Base-by-base conservation (phyloP, 2,329 filamentous ascomycete species). In the Hirsutella thompsonii region DNA sequence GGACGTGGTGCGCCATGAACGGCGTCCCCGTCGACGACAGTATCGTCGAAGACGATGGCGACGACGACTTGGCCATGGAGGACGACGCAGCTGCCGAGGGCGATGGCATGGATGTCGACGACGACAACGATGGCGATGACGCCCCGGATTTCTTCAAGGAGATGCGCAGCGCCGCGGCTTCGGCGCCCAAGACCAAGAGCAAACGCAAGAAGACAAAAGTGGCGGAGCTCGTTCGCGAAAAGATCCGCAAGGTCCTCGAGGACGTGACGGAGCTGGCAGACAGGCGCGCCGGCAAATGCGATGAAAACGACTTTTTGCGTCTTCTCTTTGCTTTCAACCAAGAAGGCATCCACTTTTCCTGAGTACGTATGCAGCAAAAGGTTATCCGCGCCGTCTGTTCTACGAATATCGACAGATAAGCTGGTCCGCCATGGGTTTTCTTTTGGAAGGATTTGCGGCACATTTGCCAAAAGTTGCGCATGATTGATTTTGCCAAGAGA, bases 271-370 rank as follows among this genome's bases (percentile, higher is more conserved):
- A 79, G 37, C 68, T 96, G 41, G 81, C 80, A 3, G 86, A 94
- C 45, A 86, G 83, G 65, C 72, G 90, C 48, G 76, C 89, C 10
- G 74, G 86, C 46, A 81, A 92, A 68, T 93, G 88, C 55, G 88
- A 95, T 55, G 87, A 96, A 64, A 89, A 83, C 40, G 89, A 94
- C 53, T 96, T 95, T 56, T 63, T 98, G 57, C 81, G 80, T 51
- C 61, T 95, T 48, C 63, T 94, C 32, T 72, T 69, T 50, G 82
- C 83, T 2, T 94, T 95, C 61, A 94, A 95, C 58, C 77, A 86
- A 49, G 86, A 94, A 58, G 87, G 87, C 21, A 90, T 96, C 44
- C 90, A 95, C 65, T 96, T 96, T 59, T 83, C 76, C 46, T 88
- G 60, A 68, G 36, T 28, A 9, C 28, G 3, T 20, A n/a, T 8